These are phyloP conservation scores for Primulina tabacum DNA, from an alignment of 257 asterid genomes.

Conservation along the genomic window DNA sequence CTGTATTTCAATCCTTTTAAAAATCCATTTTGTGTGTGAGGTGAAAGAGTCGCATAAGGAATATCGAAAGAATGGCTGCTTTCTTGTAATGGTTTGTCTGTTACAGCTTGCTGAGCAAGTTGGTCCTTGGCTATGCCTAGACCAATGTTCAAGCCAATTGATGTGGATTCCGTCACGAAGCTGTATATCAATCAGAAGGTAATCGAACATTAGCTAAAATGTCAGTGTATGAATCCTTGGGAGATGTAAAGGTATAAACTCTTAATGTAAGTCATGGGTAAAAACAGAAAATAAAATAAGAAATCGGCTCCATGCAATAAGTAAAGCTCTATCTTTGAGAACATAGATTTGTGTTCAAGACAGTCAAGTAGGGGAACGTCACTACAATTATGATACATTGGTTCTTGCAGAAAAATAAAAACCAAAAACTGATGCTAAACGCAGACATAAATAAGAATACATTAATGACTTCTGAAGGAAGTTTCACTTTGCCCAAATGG, in stretches of 20 bases:
- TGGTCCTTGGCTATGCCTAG: constrained; percentile 34
- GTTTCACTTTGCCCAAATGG: neutral
- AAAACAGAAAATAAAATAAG: neutral
- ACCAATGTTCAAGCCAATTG: constrained; percentile 73
- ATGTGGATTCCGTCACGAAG: constrained; percentile 55
- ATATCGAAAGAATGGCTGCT: constrained; percentile 42
- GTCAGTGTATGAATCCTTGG: neutral
- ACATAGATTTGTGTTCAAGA: neutral
- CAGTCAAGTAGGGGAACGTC: neutral
- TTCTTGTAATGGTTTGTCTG: constrained; percentile 31
- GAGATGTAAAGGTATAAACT: neutral
- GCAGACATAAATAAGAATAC: no score
- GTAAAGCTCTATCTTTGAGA: neutral
- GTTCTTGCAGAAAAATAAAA: no score
- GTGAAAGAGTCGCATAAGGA: constrained; percentile 44
- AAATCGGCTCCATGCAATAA: neutral
- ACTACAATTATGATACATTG: neutral
- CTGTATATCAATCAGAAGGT: constrained; percentile 39
- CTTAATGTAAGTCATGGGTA: neutral
- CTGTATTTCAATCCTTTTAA: constrained; percentile 63
- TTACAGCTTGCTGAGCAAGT: constrained; percentile 31
- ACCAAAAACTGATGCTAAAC: no score
- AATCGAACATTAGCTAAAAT: neutral
- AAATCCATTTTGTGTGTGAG: constrained; percentile 47
- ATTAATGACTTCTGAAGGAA: no score